These are phyloP conservation scores for Pyricularia sp. DNA, from an alignment of 2,329 filamentous ascomycete genomes.

Conservation along the genomic window DNA sequence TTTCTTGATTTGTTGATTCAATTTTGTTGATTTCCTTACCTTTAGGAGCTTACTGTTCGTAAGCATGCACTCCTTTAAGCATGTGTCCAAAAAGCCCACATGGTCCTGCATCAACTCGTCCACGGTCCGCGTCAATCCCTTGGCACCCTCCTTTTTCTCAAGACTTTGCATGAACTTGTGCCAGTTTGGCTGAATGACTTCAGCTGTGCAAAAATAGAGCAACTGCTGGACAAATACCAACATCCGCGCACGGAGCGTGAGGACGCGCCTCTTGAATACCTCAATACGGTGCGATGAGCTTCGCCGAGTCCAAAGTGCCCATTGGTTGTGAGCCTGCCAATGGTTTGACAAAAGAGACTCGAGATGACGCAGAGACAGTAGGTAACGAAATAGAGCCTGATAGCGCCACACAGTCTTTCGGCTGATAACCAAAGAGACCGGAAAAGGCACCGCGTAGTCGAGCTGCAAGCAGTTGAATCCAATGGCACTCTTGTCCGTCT, in stretches of 20 bases:
- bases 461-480: slow-evolving; percentile 91
- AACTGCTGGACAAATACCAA: slow-evolving; percentile 94
- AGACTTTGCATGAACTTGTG: slow-evolving; percentile 83
- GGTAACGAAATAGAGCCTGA: slow-evolving; percentile 89
- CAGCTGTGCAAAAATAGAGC: slow-evolving; percentile 91
- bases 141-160: slow-evolving; percentile 46
- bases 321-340: slow-evolving; percentile 84
- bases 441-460: slow-evolving; percentile 91
- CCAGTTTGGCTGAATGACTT: slow-evolving; percentile 98
- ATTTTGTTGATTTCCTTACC: slow-evolving; percentile 38
- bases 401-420: slow-evolving; percentile 96
- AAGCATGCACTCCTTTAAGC: slow-evolving; percentile 97
- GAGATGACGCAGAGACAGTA: slow-evolving; percentile 80
- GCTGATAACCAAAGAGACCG: slow-evolving; percentile 88
- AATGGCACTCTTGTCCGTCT: slow-evolving; percentile 65
- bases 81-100: slow-evolving; percentile 95
- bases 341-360: slow-evolving; percentile 79
- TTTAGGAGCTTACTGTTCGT: slow-evolving; percentile 91
- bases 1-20: background rate
- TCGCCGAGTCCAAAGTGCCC: slow-evolving; percentile 72
- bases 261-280: slow-evolving; percentile 86
- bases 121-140: slow-evolving; percentile 58
- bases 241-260: slow-evolving; percentile 89
- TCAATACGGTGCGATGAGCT: slow-evolving; percentile 67
- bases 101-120: slow-evolving; percentile 99